These are phyloP conservation scores for Sarcocystis neurona DNA, from an alignment of 169 alveolate genomes.

Conservation along the genomic window DNA sequence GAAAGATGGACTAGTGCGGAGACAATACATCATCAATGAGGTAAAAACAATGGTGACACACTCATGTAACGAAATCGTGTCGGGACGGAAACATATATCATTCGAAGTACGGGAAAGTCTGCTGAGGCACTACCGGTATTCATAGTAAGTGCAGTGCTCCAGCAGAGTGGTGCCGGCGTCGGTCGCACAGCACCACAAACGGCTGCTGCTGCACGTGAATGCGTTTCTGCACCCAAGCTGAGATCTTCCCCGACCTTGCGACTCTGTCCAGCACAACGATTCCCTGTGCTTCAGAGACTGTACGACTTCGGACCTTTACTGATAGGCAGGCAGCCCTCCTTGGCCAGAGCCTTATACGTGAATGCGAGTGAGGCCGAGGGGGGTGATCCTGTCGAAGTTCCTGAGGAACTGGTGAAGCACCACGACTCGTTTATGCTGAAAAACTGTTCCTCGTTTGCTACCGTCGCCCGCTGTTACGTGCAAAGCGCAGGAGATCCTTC, in stretches of 20 bases:
- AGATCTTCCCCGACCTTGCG: too few species aligned
- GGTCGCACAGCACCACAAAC: too few species aligned
- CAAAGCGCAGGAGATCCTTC: not conserved
- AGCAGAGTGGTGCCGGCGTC: too few species aligned
- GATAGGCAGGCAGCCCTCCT: conserved; percentile 83
- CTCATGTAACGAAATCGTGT: too few species aligned
- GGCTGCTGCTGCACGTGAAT: too few species aligned
- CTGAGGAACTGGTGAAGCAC: conserved; percentile 42
- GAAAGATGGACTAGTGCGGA: not conserved
- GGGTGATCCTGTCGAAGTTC: conserved; percentile 22
- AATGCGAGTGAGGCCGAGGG: conserved; percentile 17
- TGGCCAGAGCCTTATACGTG: conserved; percentile 45
- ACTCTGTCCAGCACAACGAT: too few species aligned
- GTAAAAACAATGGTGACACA: not conserved
- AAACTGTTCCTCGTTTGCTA: conserved; percentile 45
- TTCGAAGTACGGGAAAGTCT: too few species aligned
- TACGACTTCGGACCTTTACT: conserved; percentile 94
- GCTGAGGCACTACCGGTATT: too few species aligned
- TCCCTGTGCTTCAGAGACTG: conserved; percentile 71
- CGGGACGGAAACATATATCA: too few species aligned
- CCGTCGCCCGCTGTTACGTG: conserved; percentile 15
- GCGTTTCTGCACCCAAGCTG: too few species aligned
- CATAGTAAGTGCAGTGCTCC: too few species aligned
- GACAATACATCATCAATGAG: not conserved
- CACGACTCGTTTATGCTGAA: conserved; percentile 11